Evolutionary conservation across 495 filamentous ascomycete species (phyloP), one percentile per base, ranked within the genome.

Genomic region (Tuber borchii): DNA sequence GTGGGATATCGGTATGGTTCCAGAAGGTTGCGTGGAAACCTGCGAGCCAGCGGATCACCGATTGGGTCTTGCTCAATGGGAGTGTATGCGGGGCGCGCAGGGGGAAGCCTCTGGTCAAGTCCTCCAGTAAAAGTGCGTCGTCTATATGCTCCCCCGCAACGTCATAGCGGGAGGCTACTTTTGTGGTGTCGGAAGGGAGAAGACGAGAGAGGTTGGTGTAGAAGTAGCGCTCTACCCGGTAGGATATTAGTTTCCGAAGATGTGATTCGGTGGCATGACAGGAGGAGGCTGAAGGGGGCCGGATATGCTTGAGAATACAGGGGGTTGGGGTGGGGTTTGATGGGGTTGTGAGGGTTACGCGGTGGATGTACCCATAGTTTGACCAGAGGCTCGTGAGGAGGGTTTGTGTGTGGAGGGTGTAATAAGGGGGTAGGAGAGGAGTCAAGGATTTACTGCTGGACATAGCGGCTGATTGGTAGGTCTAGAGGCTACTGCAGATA

Each of bases 141-240:
- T 84, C 79, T 0, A 73, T 77, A 16, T 80, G 73, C 4, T 78
- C 74, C 39, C 76, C 72, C 1, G 80, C 73, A 6, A 81, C 77
- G 14, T 80, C 76, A 17, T 79, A 74, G 16, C 81, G 81, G 10
- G 79, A 80, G 26, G 84, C 81, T 70, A 86, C 69, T 69, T 82
- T 85, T 16, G 80, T 73, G 0, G 83, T 81, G 3, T 83, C 76
- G 1, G 83, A 74, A 31, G 56, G 56, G 14, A 87, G 76, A 0
- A 51, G 71, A 0, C 81, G 76, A 14, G 84, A 83, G 17, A 86
- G 78, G 34, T 84, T 76, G 12, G 76, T 72, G 77, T 87, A 87
- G 75, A 87, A 87, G 75, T 83, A 84, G 71, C 86, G 85, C 70
- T 87, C 86, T n/a, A 84, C 85, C 46, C 82, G 80, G 76, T 87